Evolutionary conservation across 805 yeast species (phyloP).

Genomic region (Candida qinlingensis): DNA sequence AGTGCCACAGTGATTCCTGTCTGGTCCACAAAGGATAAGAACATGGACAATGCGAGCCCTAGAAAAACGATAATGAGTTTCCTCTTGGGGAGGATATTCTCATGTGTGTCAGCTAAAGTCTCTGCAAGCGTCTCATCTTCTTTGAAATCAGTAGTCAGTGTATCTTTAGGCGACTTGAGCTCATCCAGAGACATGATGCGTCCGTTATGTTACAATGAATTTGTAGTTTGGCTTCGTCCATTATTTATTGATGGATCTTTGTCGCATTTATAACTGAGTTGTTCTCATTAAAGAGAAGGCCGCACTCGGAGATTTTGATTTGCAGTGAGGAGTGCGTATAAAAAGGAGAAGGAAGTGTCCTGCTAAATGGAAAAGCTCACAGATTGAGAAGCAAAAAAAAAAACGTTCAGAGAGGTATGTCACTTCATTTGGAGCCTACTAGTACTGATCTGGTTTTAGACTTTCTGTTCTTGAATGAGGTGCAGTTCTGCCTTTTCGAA

Average conservation of each 20-base stretch:
- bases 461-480: no score
- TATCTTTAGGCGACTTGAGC: not conserved
- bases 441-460: not conserved
- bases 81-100: slow-evolving; percentile 4
- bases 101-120: slow-evolving; percentile 28
- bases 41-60: slow-evolving; percentile 3
- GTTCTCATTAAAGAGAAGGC: not conserved
- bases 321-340: not conserved
- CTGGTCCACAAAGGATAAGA: slow-evolving; percentile 3
- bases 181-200: not conserved
- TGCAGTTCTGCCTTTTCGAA: no score
- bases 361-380: not conserved
- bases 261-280: no score
- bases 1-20: not conserved
- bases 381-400: not conserved
- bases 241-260: not conserved
- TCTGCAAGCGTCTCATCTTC: not conserved
- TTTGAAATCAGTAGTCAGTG: not conserved
- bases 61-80: not conserved
- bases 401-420: not conserved
- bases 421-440: not conserved
- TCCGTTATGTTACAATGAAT: not conserved
- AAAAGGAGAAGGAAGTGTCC: no score
- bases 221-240: not conserved
- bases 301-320: not conserved